Percentiles rank a stretch among this genome's conserved stretches.
Conservation (phyloP, 2,329 filamentous ascomycete genomes). For the Aspergillus fumigatus region DNA sequence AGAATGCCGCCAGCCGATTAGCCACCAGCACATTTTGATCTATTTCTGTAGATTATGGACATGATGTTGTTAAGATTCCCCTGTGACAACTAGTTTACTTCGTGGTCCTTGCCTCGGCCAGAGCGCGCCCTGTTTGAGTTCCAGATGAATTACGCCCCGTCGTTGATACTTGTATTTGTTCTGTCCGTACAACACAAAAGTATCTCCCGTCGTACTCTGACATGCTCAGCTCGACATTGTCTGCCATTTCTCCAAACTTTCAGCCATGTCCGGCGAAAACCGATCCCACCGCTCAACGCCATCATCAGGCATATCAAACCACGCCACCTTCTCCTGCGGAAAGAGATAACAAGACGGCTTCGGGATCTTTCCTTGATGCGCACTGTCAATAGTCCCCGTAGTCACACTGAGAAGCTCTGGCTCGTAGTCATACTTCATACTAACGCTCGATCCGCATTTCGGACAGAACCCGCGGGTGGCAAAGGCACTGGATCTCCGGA, state of each 20-base stretch:
- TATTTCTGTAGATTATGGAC: slow-evolving; percentile 31
- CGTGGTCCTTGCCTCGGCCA: not conserved
- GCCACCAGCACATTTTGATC: slow-evolving; percentile 86
- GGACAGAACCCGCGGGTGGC: slow-evolving; percentile 45
- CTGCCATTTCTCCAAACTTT: not conserved
- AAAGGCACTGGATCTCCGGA: slow-evolving; percentile 34
- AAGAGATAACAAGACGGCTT: slow-evolving; percentile 40
- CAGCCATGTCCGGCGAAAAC: slow-evolving; percentile 14
- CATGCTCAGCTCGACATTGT: not conserved
- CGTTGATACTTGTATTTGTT: not conserved
- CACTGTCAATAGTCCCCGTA: slow-evolving; percentile 40
- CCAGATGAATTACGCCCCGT: not conserved
- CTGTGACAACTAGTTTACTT: slow-evolving; percentile 15
- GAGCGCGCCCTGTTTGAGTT: not conserved
- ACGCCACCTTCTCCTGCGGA: slow-evolving; percentile 37
- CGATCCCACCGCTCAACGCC: slow-evolving; percentile 20
- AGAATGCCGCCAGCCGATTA: slow-evolving; percentile 89
- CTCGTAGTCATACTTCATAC: slow-evolving; percentile 38
- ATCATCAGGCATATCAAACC: slow-evolving; percentile 38
- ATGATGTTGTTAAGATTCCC: slow-evolving; percentile 31
- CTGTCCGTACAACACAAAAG: not conserved
- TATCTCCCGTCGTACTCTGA: not conserved
- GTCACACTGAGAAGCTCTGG: slow-evolving; percentile 32
- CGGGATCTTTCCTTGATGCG: slow-evolving; percentile 21
- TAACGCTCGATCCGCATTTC: slow-evolving; percentile 44